Conservation (phyloP, 1,284 basidiomycete genomes). For the Athelia sp. region DNA sequence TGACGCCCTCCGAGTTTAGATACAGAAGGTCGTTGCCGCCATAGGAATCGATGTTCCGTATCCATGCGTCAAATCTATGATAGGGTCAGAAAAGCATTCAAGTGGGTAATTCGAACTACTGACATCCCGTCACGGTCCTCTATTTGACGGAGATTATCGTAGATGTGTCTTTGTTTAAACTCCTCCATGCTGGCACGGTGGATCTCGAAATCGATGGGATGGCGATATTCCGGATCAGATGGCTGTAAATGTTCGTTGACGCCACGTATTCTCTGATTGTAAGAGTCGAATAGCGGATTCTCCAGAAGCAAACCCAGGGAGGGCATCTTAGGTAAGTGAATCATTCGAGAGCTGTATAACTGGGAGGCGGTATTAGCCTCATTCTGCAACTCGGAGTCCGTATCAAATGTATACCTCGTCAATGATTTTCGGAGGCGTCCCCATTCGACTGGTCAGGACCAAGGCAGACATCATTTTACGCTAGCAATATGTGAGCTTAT, state of each 20-base stretch:
- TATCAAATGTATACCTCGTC: conserved; percentile 45
- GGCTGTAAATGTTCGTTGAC: conserved; percentile 55
- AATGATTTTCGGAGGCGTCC: conserved; percentile 70
- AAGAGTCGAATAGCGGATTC: conserved; percentile 83
- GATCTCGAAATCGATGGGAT: conserved; percentile 66
- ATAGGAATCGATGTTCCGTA: conserved; percentile 65
- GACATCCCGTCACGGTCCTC: conserved; percentile 81
- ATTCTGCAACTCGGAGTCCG: neutral
- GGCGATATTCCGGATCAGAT: conserved; percentile 52
- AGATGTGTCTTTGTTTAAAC: conserved; percentile 85
- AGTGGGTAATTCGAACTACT: conserved; percentile 26
- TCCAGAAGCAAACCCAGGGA: conserved; percentile 94
- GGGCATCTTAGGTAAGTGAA: conserved; percentile 95
- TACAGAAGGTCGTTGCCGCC: conserved; percentile 65
- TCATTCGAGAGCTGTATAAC: conserved; percentile 71
- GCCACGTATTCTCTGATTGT: conserved; percentile 61
- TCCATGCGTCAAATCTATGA: conserved; percentile 71
- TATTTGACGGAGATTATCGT: conserved; percentile 76
- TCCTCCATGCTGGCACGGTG: conserved; percentile 61
- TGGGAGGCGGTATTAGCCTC: conserved; percentile 17
- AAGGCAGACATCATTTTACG: conserved; percentile 96
- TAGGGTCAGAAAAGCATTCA: conserved; percentile 5
- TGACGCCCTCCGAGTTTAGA: conserved; percentile 64
- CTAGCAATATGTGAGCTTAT: conserved; percentile 36
- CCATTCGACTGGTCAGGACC: conserved; percentile 74